phyloP scores from a whole-genome alignment of 148 eudicot genomes.

The Rhododendron vialii region DNA sequence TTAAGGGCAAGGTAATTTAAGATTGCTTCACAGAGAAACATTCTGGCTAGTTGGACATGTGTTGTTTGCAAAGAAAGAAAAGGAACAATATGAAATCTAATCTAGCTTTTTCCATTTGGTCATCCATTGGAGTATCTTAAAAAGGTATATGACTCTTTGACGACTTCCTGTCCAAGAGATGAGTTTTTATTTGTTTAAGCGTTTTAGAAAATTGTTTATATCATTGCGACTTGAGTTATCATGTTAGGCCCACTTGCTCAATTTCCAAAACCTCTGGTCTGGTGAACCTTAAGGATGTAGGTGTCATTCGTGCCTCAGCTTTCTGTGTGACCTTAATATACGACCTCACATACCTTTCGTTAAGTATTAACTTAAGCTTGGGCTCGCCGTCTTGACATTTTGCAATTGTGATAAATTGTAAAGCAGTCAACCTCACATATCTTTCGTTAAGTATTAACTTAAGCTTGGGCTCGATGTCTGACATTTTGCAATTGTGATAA shows the following conservation, averaged over 20 bases:
- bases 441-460: background rate
- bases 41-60: background rate
- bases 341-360: background rate
- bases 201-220: background rate
- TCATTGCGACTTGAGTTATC: background rate
- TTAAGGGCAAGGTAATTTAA: conserved; percentile 80
- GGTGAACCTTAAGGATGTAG: background rate
- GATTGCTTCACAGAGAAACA: background rate
- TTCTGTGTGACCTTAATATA: background rate
- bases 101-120: background rate
- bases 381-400: background rate
- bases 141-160: background rate
- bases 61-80: background rate
- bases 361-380: background rate
- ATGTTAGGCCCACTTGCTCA: background rate
- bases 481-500: background rate
- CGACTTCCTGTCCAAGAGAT: background rate
- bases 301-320: background rate
- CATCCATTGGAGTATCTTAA: background rate
- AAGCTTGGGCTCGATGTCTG: background rate
- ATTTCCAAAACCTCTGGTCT: background rate
- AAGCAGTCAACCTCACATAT: background rate
- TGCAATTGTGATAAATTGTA: background rate
- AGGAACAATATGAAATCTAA: background rate
- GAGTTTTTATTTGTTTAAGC: background rate